phyloP scores from a whole-genome alignment of 2,329 filamentous ascomycete genomes.

The Geosmithia putterillii region DNA sequence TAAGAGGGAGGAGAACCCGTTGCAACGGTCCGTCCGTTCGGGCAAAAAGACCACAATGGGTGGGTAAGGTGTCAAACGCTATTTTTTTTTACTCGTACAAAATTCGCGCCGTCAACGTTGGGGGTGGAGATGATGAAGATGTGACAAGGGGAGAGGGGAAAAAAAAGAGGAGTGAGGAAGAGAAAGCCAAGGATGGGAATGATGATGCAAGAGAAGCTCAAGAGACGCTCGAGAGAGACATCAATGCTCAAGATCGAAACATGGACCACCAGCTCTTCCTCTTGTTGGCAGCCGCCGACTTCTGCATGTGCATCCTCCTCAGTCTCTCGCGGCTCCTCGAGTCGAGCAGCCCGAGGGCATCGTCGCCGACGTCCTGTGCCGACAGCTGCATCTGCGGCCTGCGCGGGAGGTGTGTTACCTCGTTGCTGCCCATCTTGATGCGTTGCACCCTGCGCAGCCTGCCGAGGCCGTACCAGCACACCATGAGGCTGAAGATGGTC shows the following conservation, averaged over 20 bases:
- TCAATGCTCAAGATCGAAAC: too few relatives aligned
- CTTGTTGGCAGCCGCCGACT: constrained; percentile 15
- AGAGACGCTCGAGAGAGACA: background rate
- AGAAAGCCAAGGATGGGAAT: background rate
- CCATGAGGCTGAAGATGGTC: constrained; percentile 58
- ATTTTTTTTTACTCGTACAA: background rate
- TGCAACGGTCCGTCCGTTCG: too few relatives aligned
- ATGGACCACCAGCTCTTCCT: constrained; percentile 22
- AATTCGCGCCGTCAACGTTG: background rate
- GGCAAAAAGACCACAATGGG: background rate
- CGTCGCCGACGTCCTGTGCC: constrained; percentile 28
- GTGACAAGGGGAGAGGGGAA: background rate
- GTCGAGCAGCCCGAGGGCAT: constrained; percentile 37
- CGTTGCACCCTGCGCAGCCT: constrained; percentile 80
- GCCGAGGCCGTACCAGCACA: constrained; percentile 72
- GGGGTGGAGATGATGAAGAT: background rate
- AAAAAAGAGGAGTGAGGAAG: background rate
- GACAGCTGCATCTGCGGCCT: background rate
- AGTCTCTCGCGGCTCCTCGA: constrained; percentile 42
- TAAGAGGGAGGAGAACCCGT: too few relatives aligned
- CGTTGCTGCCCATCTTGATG: constrained; percentile 62
- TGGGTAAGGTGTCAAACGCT: background rate
- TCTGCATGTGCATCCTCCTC: constrained; percentile 37
- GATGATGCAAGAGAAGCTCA: too few relatives aligned
- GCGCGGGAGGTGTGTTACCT: constrained; percentile 25